Conservation (phyloP, 2,329 filamentous ascomycete species). For the Diplodia corticola region DNA sequence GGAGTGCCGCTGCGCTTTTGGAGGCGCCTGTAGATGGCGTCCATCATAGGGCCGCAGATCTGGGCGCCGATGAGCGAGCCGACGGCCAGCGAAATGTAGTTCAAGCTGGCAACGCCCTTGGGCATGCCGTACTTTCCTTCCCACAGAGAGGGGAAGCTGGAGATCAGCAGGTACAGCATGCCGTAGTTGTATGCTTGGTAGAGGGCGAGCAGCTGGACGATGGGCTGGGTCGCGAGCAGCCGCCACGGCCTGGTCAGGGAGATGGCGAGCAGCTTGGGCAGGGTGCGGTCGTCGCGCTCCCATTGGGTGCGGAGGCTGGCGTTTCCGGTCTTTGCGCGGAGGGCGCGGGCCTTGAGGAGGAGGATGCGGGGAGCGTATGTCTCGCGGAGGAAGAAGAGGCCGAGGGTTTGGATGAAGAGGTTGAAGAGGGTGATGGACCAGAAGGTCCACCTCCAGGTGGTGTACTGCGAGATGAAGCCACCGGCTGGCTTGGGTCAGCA, state of each 20-base stretch:
- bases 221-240: slow-evolving; percentile 60
- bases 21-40: slow-evolving; percentile 51
- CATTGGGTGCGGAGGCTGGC: slow-evolving; percentile 56
- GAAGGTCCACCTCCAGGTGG: slow-evolving; percentile 53
- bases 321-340: slow-evolving; percentile 63
- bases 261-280: slow-evolving; percentile 32
- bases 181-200: slow-evolving; percentile 63
- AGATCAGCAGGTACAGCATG: slow-evolving; percentile 63
- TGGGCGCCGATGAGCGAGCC: slow-evolving; percentile 58
- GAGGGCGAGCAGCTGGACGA: slow-evolving; percentile 57
- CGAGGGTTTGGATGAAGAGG: slow-evolving; percentile 42
- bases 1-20: slow-evolving; percentile 45
- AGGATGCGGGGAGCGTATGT: slow-evolving; percentile 48
- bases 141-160: slow-evolving; percentile 63
- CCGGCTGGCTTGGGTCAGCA: slow-evolving; percentile 46
- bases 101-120: slow-evolving; percentile 60
- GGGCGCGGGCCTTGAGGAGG: slow-evolving; percentile 55
- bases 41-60: slow-evolving; percentile 50
- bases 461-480: slow-evolving; percentile 46
- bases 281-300: slow-evolving; percentile 42
- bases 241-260: slow-evolving; percentile 58
- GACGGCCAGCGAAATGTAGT: slow-evolving; percentile 63
- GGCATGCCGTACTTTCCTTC: slow-evolving; percentile 55
- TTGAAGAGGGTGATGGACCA: slow-evolving; percentile 50
- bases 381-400: slow-evolving; percentile 47